Percentiles rank a stretch among this genome's conserved stretches.
These are phyloP conservation scores for Penicillium sp. DNA, from an alignment of 2,329 filamentous ascomycete species.

Conservation along the genomic window DNA sequence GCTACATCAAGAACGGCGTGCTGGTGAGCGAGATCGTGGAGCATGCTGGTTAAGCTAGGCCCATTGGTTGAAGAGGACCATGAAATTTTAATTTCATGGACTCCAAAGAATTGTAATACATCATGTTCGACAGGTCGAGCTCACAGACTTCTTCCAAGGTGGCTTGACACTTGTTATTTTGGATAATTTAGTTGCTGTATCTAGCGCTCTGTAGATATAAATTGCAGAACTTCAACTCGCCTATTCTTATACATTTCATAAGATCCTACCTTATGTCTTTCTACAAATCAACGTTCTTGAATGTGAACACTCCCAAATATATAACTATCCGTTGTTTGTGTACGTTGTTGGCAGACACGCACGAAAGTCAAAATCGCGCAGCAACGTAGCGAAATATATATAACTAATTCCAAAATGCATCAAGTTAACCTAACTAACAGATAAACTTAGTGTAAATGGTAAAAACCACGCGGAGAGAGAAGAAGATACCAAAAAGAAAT, in stretches of 20 bases:
- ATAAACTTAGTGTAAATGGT: background rate
- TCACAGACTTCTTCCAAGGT: background rate
- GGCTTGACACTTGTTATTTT: background rate
- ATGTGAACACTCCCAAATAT: background rate
- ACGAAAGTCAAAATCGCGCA: background rate
- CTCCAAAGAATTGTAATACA: background rate
- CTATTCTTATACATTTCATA: background rate
- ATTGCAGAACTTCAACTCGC: slow-evolving; percentile 11
- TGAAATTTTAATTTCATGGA: background rate
- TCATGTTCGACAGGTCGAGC: background rate
- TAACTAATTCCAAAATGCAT: background rate
- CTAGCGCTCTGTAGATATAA: slow-evolving; percentile 24
- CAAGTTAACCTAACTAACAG: background rate
- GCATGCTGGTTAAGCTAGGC: slow-evolving; percentile 67
- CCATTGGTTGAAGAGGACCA: background rate
- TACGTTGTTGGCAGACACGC: background rate
- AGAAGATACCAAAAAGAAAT: background rate
- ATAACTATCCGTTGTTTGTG: background rate
- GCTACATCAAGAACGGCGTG: slow-evolving; percentile 70
- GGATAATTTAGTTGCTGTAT: slow-evolving; percentile 15
- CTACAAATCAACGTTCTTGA: background rate
- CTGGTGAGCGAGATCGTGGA: slow-evolving; percentile 93
- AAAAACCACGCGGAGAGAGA: background rate
- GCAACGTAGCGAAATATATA: background rate
- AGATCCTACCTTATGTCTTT: too few relatives aligned